phyloP scores from a whole-genome alignment of 2,329 filamentous ascomycete species.

The Aureobasidium sp. region DNA sequence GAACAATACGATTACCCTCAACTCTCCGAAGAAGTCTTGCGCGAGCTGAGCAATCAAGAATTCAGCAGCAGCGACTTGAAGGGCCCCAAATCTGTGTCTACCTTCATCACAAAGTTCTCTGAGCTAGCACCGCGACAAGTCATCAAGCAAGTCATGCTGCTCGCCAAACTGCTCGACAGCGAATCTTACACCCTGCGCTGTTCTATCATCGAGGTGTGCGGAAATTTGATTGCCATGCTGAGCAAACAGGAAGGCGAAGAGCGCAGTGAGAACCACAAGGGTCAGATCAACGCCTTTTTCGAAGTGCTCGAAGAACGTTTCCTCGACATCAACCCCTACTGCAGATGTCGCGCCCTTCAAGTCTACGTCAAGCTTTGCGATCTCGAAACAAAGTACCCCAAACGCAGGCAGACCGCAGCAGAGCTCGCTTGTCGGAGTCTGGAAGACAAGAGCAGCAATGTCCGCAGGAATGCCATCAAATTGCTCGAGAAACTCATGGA shows the following conservation, averaged over 20 bases:
- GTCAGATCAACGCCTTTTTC: constrained; percentile 93
- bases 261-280: constrained; percentile 84
- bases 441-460: constrained; percentile 97
- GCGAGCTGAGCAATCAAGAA: constrained; percentile 93
- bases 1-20: constrained; percentile 98
- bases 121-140: constrained; percentile 86
- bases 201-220: constrained; percentile 92
- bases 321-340: constrained; percentile 94
- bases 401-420: constrained; percentile 77
- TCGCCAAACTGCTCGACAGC: constrained; percentile 92
- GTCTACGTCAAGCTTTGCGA: constrained; percentile 90
- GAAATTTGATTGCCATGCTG: constrained; percentile 85
- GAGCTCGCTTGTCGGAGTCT: constrained; percentile 83
- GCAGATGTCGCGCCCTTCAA: constrained; percentile 82
- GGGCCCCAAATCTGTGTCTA: constrained; percentile 91
- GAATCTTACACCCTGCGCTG: constrained; percentile 94
- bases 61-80: constrained; percentile 95
- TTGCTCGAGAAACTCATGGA: constrained; percentile 80
- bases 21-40: constrained; percentile 83
- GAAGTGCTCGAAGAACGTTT: constrained; percentile 95
- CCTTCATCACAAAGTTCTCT: constrained; percentile 87
- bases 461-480: constrained; percentile 91
- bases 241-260: constrained; percentile 75
- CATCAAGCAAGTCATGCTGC: constrained; percentile 93
- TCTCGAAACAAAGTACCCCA: constrained; percentile 92